phyloP scores from a whole-genome alignment of 2,329 filamentous ascomycete species.

The Penicillium oxalicum region DNA sequence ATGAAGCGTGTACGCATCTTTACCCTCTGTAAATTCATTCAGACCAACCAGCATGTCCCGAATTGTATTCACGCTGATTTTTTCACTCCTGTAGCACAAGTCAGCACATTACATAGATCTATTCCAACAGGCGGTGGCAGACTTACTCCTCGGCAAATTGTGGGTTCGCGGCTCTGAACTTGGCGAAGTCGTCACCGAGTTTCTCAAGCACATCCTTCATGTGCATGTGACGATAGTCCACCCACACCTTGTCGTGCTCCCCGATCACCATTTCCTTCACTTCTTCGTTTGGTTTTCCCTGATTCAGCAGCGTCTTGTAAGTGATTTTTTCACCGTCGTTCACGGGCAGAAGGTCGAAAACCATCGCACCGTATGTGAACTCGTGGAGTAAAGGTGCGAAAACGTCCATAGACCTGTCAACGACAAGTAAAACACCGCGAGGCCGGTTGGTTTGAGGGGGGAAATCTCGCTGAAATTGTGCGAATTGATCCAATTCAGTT shows the following conservation, averaged over 20 bases:
- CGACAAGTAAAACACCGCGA: conserved; percentile 75
- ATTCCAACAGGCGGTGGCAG: not conserved
- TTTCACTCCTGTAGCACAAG: conserved; percentile 47
- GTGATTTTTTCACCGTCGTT: conserved; percentile 83
- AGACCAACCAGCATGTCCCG: conserved; percentile 95
- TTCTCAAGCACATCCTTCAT: conserved; percentile 98
- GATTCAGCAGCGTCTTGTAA: conserved; percentile 73
- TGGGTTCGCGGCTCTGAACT: conserved; percentile 83
- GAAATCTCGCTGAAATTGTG: conserved; percentile 75
- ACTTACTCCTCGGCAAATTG: conserved; percentile 71
- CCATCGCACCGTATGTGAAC: conserved; percentile 98
- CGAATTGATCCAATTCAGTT: conserved; percentile 83
- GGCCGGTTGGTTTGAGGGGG: conserved; percentile 68
- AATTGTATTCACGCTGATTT: conserved; percentile 79
- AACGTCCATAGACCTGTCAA: conserved; percentile 89
- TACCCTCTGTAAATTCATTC: conserved; percentile 91
- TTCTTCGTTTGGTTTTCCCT: conserved; percentile 63
- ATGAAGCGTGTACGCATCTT: conserved; percentile 90
- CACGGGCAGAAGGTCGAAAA: conserved; percentile 83
- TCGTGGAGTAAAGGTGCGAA: conserved; percentile 85
- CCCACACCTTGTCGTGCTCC: conserved; percentile 91
- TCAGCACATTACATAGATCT: conserved; percentile 5
- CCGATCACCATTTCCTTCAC: conserved; percentile 86
- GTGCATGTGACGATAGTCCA: conserved; percentile 86
- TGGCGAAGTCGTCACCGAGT: conserved; percentile 85